A percentile compares a stretch with the other conserved stretches of the same genome.
These are phyloP conservation scores for Scheffersomyces spartinae DNA, from an alignment of 805 yeast species.

Conservation along the genomic window DNA sequence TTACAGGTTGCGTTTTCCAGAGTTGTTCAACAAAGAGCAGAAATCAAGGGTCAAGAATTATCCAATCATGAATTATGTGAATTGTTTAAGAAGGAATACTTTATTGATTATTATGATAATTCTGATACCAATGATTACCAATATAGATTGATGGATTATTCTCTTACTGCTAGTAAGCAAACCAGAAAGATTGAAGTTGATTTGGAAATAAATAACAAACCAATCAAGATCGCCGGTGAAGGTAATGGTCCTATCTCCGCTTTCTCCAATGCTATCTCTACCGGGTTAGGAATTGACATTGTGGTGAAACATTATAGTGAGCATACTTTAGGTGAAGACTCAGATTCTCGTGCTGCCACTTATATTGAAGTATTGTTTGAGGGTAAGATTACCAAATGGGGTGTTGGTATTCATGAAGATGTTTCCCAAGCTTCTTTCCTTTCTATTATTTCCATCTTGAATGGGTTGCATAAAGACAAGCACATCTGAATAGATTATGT, in stretches of 20 bases:
- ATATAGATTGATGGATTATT: slow-evolving; percentile 26
- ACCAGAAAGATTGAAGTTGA: slow-evolving; percentile 25
- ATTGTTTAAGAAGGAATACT: slow-evolving; percentile 45
- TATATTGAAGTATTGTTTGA: slow-evolving; percentile 44
- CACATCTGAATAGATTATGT: too few relatives aligned
- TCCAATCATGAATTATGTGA: slow-evolving; percentile 52
- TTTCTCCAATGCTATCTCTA: slow-evolving; percentile 51
- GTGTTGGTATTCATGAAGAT: slow-evolving; percentile 87
- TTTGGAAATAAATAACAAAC: slow-evolving; percentile 21
- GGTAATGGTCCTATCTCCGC: slow-evolving; percentile 80
- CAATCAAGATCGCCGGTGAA: slow-evolving; percentile 33
- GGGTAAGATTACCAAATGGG: slow-evolving; percentile 50
- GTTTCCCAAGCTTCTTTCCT: slow-evolving; percentile 76
- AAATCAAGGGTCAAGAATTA: slow-evolving; percentile 55
- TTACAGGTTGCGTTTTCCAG: slow-evolving; percentile 60
- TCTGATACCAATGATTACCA: not conserved
- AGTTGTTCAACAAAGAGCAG: slow-evolving; percentile 55
- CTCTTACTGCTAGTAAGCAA: slow-evolving; percentile 13
- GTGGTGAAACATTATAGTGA: slow-evolving; percentile 61
- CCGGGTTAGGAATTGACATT: slow-evolving; percentile 37
- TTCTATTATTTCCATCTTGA: slow-evolving; percentile 55
- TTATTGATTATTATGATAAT: slow-evolving; percentile 22
- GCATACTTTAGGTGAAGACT: slow-evolving; percentile 64
- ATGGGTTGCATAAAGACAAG: slow-evolving; percentile 22
- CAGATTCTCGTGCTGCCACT: slow-evolving; percentile 65